phyloP scores from a whole-genome alignment of 179 eudicot genomes.

The Beta corolliflora region DNA sequence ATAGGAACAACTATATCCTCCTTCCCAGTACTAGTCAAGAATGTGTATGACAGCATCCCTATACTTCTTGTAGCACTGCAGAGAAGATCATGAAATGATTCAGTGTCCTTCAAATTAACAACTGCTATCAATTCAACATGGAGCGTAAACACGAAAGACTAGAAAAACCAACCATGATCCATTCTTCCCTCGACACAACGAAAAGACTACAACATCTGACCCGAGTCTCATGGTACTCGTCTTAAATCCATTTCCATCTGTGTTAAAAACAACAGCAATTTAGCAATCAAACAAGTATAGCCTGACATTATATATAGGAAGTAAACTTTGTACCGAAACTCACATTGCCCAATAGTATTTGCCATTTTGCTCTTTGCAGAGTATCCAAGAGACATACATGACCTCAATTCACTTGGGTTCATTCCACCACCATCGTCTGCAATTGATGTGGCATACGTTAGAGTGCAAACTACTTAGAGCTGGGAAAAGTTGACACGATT shows the following conservation, averaged over 20 bases:
- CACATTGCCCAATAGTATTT: conserved; percentile 81
- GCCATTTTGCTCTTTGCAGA: conserved; percentile 64
- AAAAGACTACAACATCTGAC: conserved; percentile 86
- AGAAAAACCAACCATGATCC: conserved; percentile 41
- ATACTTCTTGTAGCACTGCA: conserved; percentile 63
- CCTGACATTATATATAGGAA: background rate
- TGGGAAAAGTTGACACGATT: no score
- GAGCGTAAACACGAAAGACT: background rate
- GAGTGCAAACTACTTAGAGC: background rate
- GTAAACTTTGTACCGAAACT: conserved; percentile 19
- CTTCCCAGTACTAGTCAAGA: conserved; percentile 65
- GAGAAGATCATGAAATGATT: background rate
- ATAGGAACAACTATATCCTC: conserved; percentile 89
- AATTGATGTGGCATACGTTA: background rate
- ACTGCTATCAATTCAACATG: background rate
- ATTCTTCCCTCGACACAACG: conserved; percentile 47
- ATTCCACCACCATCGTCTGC: conserved; percentile 90
- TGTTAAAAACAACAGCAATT: background rate
- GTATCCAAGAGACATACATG: conserved; percentile 86
- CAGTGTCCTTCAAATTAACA: background rate
- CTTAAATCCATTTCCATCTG: conserved; percentile 96
- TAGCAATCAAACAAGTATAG: background rate
- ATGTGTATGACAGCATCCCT: conserved; percentile 77
- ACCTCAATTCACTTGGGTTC: conserved; percentile 70
- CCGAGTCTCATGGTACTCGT: conserved; percentile 97